phyloP scores from a whole-genome alignment of 208 protist species.

The Chromosphaera perkinsii region DNA sequence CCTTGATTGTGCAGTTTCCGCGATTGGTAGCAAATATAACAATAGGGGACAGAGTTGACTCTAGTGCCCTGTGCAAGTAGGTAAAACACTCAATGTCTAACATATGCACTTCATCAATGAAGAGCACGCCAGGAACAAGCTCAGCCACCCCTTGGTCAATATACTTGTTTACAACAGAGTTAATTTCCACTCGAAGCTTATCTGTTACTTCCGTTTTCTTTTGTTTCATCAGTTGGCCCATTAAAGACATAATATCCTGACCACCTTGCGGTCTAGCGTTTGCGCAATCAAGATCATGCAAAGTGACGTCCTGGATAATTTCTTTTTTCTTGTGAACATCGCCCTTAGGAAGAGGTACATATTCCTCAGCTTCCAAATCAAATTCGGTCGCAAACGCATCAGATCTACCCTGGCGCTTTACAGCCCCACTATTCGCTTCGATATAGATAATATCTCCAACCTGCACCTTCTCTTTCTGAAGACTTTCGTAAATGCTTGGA shows the following conservation, averaged over 20 bases:
- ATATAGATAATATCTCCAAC: conserved; percentile 99
- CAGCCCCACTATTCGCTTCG: conserved; percentile 92
- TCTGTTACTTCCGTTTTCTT: conserved; percentile 99
- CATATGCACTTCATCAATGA: conserved; percentile 99
- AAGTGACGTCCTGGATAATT: conserved; percentile 95
- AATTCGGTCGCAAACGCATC: conserved; percentile 88
- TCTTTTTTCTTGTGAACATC: conserved; percentile 99
- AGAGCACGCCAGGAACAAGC: conserved; percentile 99
- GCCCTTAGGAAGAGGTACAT: conserved; percentile 97
- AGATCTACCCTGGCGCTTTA: conserved; percentile 82
- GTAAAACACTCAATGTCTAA: conserved; percentile 99
- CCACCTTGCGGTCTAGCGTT: conserved; percentile 77
- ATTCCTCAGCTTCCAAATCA: conserved; percentile 97
- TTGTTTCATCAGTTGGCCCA: conserved; percentile 95
- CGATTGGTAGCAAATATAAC: conserved; percentile 99
- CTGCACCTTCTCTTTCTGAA: conserved; percentile 96
- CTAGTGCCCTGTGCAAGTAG: conserved; percentile 98
- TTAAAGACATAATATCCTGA: conserved; percentile 90
- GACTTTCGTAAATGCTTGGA: conserved; percentile 94
- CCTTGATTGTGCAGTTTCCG: conserved; percentile 82
- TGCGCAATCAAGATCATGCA: conserved; percentile 99
- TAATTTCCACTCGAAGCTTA: conserved; percentile 98
- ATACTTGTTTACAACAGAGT: conserved; percentile 99
- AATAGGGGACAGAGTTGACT: conserved; percentile 97
- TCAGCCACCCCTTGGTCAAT: conserved; percentile 99